Percentiles rank a stretch among this genome's conserved stretches.
Evolutionary conservation across 2,329 filamentous ascomycete genomes (phyloP).

Genomic region (Talaromyces albobiverticillius): DNA sequence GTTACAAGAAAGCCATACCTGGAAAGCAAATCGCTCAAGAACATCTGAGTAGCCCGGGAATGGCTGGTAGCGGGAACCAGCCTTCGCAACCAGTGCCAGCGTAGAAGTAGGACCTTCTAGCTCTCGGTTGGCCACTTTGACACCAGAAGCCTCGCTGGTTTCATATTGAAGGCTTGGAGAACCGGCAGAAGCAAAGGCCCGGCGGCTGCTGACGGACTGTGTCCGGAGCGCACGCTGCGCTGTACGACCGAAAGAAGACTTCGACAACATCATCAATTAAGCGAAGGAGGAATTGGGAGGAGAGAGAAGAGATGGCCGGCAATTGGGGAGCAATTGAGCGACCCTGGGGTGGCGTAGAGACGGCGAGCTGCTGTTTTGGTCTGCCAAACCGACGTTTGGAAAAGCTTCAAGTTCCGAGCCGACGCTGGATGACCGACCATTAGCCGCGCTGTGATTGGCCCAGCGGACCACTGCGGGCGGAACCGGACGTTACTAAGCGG

Average conservation of each 20-base stretch:
- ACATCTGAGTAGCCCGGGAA: slow-evolving; percentile 85
- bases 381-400: slow-evolving; percentile 31
- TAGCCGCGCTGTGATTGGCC: slow-evolving; percentile 39
- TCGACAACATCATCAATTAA: slow-evolving; percentile 65
- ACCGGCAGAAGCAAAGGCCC: slow-evolving; percentile 63
- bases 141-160: slow-evolving; percentile 75
- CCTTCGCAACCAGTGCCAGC: slow-evolving; percentile 88
- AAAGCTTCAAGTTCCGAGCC: slow-evolving; percentile 43
- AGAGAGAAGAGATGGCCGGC: slow-evolving; percentile 31
- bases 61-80: slow-evolving; percentile 88
- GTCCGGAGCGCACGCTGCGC: slow-evolving; percentile 61
- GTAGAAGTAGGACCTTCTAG: slow-evolving; percentile 84
- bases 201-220: slow-evolving; percentile 54
- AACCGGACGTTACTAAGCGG: slow-evolving; percentile 29
- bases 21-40: slow-evolving; percentile 95
- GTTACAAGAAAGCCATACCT: slow-evolving; percentile 56
- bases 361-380: slow-evolving; percentile 25
- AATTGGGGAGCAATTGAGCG: slow-evolving; percentile 34
- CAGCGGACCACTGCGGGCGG: slow-evolving; percentile 36
- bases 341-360: slow-evolving; percentile 22
- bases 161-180: slow-evolving; percentile 82
- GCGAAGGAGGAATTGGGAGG: slow-evolving; percentile 41
- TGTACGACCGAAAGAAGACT: slow-evolving; percentile 62
- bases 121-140: slow-evolving; percentile 93
- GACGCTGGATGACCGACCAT: slow-evolving; percentile 25